These are phyloP conservation scores for Dactylellina parvicollis DNA, from an alignment of 2,329 filamentous ascomycete genomes.

Conservation along the genomic window DNA sequence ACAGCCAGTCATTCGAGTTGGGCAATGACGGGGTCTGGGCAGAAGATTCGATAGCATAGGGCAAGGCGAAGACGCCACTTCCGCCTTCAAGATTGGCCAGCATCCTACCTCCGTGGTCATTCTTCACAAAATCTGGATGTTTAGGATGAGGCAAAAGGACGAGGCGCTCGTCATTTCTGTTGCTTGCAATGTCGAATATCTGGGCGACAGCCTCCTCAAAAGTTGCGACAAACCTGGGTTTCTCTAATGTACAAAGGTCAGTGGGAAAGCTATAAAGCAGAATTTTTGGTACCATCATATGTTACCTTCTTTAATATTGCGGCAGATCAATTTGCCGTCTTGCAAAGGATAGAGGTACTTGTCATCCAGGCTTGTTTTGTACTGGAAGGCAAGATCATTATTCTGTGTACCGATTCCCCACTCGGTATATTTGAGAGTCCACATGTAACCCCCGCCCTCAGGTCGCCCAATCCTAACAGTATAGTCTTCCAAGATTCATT, in stretches of 20 bases:
- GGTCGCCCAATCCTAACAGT: conserved; percentile 83
- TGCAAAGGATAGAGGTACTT: conserved; percentile 88
- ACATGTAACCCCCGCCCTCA: conserved; percentile 78
- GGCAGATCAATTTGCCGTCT: conserved; percentile 69
- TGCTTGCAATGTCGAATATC: conserved; percentile 87
- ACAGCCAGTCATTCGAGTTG: conserved; percentile 22
- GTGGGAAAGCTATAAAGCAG: conserved; percentile 62
- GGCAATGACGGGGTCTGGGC: conserved; percentile 21
- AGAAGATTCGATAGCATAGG: conserved; percentile 8
- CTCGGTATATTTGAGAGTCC: conserved; percentile 90
- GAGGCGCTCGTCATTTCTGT: conserved; percentile 74
- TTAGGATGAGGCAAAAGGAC: conserved; percentile 86
- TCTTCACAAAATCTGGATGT: conserved; percentile 67
- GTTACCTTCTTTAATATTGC: conserved; percentile 65
- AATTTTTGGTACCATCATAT: not conserved
- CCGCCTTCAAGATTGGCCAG: conserved; percentile 65
- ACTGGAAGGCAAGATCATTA: conserved; percentile 84
- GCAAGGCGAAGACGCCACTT: conserved; percentile 40
- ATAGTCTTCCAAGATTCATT: conserved; percentile 73
- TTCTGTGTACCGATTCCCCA: conserved; percentile 95
- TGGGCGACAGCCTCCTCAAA: conserved; percentile 82
- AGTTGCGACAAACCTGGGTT: conserved; percentile 69
- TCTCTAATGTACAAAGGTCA: conserved; percentile 58
- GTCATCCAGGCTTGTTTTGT: conserved; percentile 80
- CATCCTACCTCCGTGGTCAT: conserved; percentile 66